Base-by-base conservation (phyloP, 805 yeast species). In the Blastobotrys terrestris region DNA sequence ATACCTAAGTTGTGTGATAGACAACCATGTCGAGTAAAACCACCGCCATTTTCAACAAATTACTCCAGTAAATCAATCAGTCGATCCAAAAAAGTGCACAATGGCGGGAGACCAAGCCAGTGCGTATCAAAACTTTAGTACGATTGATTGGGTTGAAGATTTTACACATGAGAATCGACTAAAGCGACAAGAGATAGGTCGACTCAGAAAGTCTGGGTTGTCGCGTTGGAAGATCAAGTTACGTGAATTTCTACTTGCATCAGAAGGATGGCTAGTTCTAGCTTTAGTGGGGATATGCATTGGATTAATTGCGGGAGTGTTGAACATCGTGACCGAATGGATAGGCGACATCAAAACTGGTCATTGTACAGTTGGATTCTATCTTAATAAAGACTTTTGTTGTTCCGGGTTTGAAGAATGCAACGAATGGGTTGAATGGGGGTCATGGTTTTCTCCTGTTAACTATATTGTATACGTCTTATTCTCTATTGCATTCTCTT, bases 271-370 rank as follows among this genome's bases (percentile, higher is more conserved):
- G 86, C 62, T 89, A 1, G 84, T 86, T 0, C 71, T 94, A 39
- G 84, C 91, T 0, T 59, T 77, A 1, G 87, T 89, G 54, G 99
- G 98, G 0, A 64, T 84, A 0, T 57, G 76, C 2, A 85, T 91
- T 51, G 99, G 99, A 2, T 61, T 79, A 1, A 83, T 89, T 40
- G 98, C 99, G 0, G 96, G 89, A 0, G 74, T 78, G 15, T 71
- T 94, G 50, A 90, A 87, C 61, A 79, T 92, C 15, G 76, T 89
- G 15, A 89, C 98, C 0, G 92, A 88, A 49, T 89, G 91, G 79
- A 69, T 94, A n/a, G 85, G 89, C 2, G 84, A 84, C 61, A 67
- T 90, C 56, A 80, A 89, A 55, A 71, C 79, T 1, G 99, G 99
- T 0, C 80, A 84, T 67, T 94, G 99, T 69, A 65, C 79, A 1